phyloP scores from a whole-genome alignment of 2,329 filamentous ascomycete species.

The Celoporthe dispersa region DNA sequence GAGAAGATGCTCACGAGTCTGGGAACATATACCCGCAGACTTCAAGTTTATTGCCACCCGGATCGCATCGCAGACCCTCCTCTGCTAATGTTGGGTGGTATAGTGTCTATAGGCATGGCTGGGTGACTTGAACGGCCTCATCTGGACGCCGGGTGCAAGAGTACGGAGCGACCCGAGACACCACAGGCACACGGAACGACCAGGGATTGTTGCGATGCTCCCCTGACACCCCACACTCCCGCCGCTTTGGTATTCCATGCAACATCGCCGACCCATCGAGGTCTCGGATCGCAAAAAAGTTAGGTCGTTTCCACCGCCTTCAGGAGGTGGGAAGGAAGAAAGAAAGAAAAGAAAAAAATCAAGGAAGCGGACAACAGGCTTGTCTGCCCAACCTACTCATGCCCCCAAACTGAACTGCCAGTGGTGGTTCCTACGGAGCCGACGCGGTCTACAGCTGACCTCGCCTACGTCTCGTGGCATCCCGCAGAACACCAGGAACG shows the following conservation, averaged over 20 bases:
- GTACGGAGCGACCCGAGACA: background rate
- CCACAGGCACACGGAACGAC: background rate
- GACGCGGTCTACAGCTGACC: background rate
- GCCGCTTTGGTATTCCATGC: background rate
- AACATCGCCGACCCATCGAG: constrained; percentile 1
- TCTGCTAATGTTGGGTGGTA: background rate
- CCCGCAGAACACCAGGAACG: background rate
- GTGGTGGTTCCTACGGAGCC: constrained; percentile 2
- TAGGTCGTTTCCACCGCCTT: background rate
- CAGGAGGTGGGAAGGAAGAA: background rate
- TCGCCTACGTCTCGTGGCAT: constrained; percentile 7
- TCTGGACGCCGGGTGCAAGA: background rate
- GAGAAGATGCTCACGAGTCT: background rate
- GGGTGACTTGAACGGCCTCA: background rate
- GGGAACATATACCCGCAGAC: background rate
- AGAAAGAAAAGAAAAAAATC: background rate
- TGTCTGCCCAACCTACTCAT: background rate
- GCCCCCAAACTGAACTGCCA: background rate
- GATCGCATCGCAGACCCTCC: background rate
- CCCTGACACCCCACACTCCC: constrained; percentile 10
- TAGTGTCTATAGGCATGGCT: background rate
- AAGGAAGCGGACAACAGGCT: background rate
- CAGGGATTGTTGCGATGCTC: constrained; percentile 9
- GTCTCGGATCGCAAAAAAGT: background rate
- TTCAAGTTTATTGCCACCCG: background rate